Base-by-base conservation (phyloP, 306 rosid genomes). In the Sindora glabra region DNA sequence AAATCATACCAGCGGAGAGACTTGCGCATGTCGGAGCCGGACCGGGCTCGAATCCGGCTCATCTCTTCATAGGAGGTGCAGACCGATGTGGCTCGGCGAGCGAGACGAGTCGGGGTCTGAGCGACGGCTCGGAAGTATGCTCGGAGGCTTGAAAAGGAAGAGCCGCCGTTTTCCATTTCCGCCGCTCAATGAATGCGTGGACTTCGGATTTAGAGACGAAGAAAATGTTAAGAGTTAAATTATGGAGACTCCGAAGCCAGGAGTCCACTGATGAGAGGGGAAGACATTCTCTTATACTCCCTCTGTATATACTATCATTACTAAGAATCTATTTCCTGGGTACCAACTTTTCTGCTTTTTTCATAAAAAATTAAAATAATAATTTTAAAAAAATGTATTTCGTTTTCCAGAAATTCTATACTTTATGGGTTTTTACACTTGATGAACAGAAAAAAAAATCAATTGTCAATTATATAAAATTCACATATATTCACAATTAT, bases 1-100 rank as follows among this genome's bases (percentile, higher is more conserved):
- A 91, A 82, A 77, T 91, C 96, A 47, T 60, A 85, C 95, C 98
- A 91, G 21, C 96, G 79, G 44, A 91, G 96, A 6, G 77, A 71
- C 40, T 65, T 81, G 39, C 74, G 75, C 98, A 91, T 88, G 67
- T 48, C 53, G 18, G 76, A 26, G 6, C 94, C 95, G 36, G 97
- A 87, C 8, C 78, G 87, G 67, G 85, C 74, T 6, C 87, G 72
- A 6, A 69, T 74, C 0, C 52, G 64, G 62, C 81, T 79, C 82
- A 79, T 76, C 71, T 91, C 96, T 0, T 85, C 92, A 63, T 69
- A 79, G 3, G 96, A 74, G 27, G 98, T 81, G 38, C 96, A 83
- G 18, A 85, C 79, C 0, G 98, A 81, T 9, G 70, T 19, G 25
- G 92, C 95, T 2, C 98, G 88, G 61, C 77, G 74, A 1, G 84